phyloP scores from a whole-genome alignment of 495 filamentous ascomycete species.

The Xeromyces bisporus region DNA sequence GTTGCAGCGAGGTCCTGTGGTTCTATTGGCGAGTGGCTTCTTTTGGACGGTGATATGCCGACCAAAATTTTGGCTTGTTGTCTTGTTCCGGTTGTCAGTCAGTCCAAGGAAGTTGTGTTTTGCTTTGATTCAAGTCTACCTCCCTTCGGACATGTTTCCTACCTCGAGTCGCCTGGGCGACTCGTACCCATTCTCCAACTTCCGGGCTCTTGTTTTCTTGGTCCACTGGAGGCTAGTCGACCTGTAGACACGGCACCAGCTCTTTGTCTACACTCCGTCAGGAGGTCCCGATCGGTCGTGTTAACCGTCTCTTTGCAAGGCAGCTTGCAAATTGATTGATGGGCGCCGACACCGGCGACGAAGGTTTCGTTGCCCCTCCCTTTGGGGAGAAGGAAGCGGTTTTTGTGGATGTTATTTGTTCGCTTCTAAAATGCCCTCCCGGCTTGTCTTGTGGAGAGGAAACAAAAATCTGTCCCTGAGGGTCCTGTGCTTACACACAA shows the following conservation, averaged over 20 bases:
- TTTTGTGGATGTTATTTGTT: constrained; percentile 80
- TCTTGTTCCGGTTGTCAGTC: constrained; percentile 18
- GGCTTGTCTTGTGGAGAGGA: constrained; percentile 40
- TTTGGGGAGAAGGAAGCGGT: constrained; percentile 39
- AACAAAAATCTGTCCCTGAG: constrained; percentile 77
- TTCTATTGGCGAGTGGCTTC: constrained; percentile 14
- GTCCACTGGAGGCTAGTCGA: constrained; percentile 15
- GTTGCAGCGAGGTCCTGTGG: constrained; percentile 31
- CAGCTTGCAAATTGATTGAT: constrained; percentile 38
- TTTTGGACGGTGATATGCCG: constrained; percentile 8
- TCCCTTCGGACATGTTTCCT: constrained; percentile 27
- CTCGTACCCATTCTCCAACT: constrained; percentile 26
- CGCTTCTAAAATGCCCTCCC: constrained; percentile 46
- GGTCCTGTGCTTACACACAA: constrained; percentile 61
- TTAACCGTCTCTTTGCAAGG: constrained; percentile 51
- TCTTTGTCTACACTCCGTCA: constrained; percentile 28
- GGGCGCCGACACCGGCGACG: constrained; percentile 42
- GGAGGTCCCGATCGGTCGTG: constrained; percentile 48
- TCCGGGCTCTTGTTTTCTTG: constrained; percentile 8
- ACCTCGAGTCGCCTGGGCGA: constrained; percentile 23
- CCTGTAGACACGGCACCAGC: constrained; percentile 37
- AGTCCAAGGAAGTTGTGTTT: constrained; percentile 7
- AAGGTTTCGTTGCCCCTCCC: constrained; percentile 14
- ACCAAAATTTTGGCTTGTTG: constrained; percentile 20
- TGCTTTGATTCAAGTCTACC: constrained; percentile 11